Evolutionary conservation across 352 stramenopile genomes (phyloP).

Genomic region (Phytophthora ohioensis): DNA sequence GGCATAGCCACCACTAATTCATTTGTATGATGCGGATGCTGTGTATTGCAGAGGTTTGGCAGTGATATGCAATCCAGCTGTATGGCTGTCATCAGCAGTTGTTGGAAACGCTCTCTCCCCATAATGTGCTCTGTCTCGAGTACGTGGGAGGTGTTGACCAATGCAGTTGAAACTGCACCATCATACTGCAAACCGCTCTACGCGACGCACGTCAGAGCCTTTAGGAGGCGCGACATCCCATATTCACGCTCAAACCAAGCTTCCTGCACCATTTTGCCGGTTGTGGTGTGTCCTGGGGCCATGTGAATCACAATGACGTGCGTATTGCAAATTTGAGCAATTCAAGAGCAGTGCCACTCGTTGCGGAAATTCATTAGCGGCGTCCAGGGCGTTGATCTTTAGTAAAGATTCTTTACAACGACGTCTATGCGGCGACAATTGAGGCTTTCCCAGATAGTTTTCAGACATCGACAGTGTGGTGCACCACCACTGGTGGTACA

Average conservation of each 20-base stretch:
- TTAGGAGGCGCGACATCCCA: conserved; percentile 6
- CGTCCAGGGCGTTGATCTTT: neutral
- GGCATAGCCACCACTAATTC: conserved; percentile 14
- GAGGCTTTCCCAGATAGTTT: conserved; percentile 3
- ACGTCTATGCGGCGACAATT: neutral
- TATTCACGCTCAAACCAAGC: neutral
- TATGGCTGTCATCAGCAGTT: conserved; percentile 21
- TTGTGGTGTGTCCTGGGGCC: neutral
- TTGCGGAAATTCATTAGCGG: conserved; percentile 21
- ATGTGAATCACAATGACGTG: conserved; percentile 19
- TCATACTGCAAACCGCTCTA: neutral
- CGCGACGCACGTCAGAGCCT: neutral
- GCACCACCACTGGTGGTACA: conserved; percentile 2
- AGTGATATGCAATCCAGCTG: conserved; percentile 24
- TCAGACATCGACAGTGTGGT: conserved; percentile 11
- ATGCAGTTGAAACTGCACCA: conserved; percentile 3
- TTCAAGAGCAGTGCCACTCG: neutral
- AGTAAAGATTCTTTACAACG: conserved; percentile 1
- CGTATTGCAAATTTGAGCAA: conserved; percentile 17
- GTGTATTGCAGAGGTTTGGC: conserved; percentile 20
- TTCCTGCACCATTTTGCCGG: neutral
- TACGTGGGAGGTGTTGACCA: conserved; percentile 1
- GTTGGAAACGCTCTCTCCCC: conserved; percentile 20
- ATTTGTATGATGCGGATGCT: neutral
- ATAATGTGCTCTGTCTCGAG: conserved; percentile 3